Evolutionary conservation across 176 grass and related monocot species (phyloP), one percentile per base, ranked within the genome.

Genomic region (Cenchrus purpureus): DNA sequence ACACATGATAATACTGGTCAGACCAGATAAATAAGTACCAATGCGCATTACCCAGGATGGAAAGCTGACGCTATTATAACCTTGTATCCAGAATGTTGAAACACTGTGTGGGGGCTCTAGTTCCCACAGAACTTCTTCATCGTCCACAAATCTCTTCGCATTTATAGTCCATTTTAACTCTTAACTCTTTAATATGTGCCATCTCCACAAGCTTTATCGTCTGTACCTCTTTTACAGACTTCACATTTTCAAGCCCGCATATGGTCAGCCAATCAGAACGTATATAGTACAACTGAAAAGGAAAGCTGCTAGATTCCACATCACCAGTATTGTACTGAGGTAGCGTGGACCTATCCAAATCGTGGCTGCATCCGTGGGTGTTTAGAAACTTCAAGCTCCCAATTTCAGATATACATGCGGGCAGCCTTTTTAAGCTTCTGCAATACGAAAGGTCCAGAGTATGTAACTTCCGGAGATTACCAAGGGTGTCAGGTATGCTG

Each of bases 51-150:
- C 25, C 25, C 25, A 25, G 25, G 25, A 25, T 25, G 25, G 25
- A 25, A 25, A 25, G 25, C 25, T 25, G 25, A 25, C 0, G 4
- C 20, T 1, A 22, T 7, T 71, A 42, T n/a, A 70, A 22, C 4
- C 42, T 0, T 11, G 0, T 12, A 71, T 19, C 0, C 43, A 44
- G 43, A 44, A 44, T 6, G 3, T 7, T 0, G 6, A 6, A 2
- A 15, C 8, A 0, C 15, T 17, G 9, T 5, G 20, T 28, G 60
- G 60, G 28, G 60, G 60, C 3, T 12, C 3, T 0, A 63, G n/a
- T 1, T 3, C 3, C 12, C 10, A 8, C 22, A 63, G 29, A 10
- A 63, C 60, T 28, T 12, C 1, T 2, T 4, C 4, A 3, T 63
- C 9, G 22, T 63, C 60, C 45, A 8, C 7, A 48, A 48, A 5